Conservation (phyloP, 1,284 basidiomycete species). For the Trichosporon sp. region DNA sequence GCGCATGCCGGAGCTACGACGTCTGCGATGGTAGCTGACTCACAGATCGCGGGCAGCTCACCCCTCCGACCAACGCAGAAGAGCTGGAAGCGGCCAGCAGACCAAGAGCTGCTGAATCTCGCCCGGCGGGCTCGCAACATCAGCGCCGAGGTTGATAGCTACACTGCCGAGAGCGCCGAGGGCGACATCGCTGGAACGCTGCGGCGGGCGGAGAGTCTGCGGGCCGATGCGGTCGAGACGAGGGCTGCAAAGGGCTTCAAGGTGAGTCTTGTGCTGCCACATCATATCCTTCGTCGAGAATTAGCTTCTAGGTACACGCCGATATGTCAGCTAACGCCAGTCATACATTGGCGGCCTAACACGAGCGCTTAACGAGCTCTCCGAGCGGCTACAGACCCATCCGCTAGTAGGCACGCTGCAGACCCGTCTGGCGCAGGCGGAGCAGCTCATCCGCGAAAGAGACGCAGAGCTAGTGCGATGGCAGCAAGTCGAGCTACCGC, state of each 20-base stretch:
- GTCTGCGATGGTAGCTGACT: neutral
- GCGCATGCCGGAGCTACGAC: too few relatives aligned
- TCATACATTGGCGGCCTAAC: conserved; percentile 30
- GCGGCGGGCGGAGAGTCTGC: conserved; percentile 20
- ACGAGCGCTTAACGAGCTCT: conserved; percentile 24
- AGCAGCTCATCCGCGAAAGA: neutral
- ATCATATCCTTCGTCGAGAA: too few relatives aligned
- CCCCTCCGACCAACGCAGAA: neutral
- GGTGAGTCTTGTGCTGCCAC: conserved; percentile 15
- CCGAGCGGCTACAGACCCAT: conserved; percentile 16
- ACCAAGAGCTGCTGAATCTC: conserved; percentile 26
- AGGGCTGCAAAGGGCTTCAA: conserved; percentile 29
- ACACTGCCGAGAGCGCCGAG: conserved; percentile 19
- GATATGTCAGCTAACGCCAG: conserved; percentile 27
- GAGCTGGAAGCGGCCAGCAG: conserved; percentile 6
- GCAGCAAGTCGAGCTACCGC: conserved; percentile 6
- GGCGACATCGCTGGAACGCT: conserved; percentile 25
- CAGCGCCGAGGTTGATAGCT: conserved; percentile 20
- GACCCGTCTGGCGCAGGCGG: conserved; percentile 7
- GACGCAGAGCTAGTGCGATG: conserved; percentile 14
- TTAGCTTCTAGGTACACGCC: too few relatives aligned
- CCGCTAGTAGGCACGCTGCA: conserved; percentile 25
- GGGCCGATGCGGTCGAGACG: conserved; percentile 14
- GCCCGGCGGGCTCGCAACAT: conserved; percentile 31
- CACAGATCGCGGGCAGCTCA: neutral